Percentiles rank a stretch among this genome's conserved stretches.
These are phyloP conservation scores for Diversispora epigaea DNA, from an alignment of 192 early-diverging fungal genomes.

Conservation along the genomic window DNA sequence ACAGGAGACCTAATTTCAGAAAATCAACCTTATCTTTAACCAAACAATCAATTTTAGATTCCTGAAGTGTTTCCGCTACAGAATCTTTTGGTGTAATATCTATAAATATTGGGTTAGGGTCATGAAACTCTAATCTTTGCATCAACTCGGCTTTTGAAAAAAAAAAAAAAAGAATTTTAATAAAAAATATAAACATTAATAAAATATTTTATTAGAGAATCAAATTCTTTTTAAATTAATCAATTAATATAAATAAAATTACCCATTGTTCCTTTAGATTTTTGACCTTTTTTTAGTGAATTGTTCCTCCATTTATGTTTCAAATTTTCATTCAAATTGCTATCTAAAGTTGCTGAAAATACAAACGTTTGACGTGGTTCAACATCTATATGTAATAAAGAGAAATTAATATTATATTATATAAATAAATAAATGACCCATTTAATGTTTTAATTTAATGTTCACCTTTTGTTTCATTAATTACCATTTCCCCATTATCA, in stretches of 20 bases:
- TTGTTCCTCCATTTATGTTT: conserved; percentile 41
- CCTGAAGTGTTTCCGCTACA: conserved; percentile 70
- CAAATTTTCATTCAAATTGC: conserved; percentile 49
- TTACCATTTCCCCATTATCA: conserved; percentile 27
- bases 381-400: conserved; percentile 31
- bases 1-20: background rate
- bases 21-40: conserved; percentile 63
- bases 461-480: background rate
- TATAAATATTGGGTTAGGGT: conserved; percentile 72
- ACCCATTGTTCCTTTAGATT: conserved; percentile 6
- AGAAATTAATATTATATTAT: conserved; percentile 26
- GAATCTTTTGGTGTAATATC: conserved; percentile 66
- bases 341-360: conserved; percentile 86
- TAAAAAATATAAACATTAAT: too few relatives aligned
- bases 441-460: background rate
- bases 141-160: conserved; percentile 75
- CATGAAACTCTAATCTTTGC: conserved; percentile 71
- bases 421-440: background rate
- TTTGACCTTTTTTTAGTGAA: background rate
- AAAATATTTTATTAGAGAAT: too few relatives aligned
- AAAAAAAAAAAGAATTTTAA: too few relatives aligned
- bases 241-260: conserved; percentile 16
- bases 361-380: conserved; percentile 79
- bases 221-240: too few relatives aligned
- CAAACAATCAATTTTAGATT: conserved; percentile 86